phyloP scores from a whole-genome alignment of 2,329 filamentous ascomycete species.

The Cordyceps cicadae region DNA sequence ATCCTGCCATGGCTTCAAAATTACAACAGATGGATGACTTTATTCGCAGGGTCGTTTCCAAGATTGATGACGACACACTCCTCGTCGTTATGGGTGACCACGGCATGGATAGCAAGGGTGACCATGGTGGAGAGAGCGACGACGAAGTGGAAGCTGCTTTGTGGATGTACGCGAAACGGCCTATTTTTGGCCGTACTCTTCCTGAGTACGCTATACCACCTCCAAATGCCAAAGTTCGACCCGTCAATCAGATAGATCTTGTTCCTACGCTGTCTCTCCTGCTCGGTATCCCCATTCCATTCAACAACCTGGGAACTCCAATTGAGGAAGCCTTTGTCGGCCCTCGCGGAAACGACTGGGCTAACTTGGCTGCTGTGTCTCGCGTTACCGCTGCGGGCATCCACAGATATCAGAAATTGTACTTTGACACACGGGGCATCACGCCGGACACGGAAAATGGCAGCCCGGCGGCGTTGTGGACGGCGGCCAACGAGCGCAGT shows the following conservation, averaged over 20 bases:
- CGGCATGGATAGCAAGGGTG: conserved; percentile 94
- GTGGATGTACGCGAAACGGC: conserved; percentile 96
- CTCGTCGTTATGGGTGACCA: conserved; percentile 98
- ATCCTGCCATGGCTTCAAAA: conserved; percentile 85
- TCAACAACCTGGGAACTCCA: conserved; percentile 86
- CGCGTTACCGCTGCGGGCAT: conserved; percentile 77
- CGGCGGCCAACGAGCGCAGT: conserved; percentile 38
- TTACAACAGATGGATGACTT: conserved; percentile 84
- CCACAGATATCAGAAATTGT: conserved; percentile 78
- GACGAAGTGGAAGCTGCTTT: conserved; percentile 90
- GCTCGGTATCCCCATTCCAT: conserved; percentile 85
- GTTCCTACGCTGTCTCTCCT: conserved; percentile 86
- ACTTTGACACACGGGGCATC: conserved; percentile 64
- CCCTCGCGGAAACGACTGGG: conserved; percentile 58
- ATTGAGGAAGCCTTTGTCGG: conserved; percentile 91
- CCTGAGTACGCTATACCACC: conserved; percentile 50
- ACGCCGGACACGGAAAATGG: conserved; percentile 45
- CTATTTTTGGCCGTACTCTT: conserved; percentile 70
- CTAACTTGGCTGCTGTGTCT: conserved; percentile 68
- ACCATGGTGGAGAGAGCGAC: conserved; percentile 96
- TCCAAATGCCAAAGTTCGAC: conserved; percentile 66
- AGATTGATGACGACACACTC: conserved; percentile 76
- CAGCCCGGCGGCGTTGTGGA: conserved; percentile 34
- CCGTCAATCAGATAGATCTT: conserved; percentile 81
- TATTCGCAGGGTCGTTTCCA: conserved; percentile 60